These are phyloP conservation scores for Cardiospermum halicacabum DNA, from an alignment of 345 rosid genomes.

Conservation along the genomic window DNA sequence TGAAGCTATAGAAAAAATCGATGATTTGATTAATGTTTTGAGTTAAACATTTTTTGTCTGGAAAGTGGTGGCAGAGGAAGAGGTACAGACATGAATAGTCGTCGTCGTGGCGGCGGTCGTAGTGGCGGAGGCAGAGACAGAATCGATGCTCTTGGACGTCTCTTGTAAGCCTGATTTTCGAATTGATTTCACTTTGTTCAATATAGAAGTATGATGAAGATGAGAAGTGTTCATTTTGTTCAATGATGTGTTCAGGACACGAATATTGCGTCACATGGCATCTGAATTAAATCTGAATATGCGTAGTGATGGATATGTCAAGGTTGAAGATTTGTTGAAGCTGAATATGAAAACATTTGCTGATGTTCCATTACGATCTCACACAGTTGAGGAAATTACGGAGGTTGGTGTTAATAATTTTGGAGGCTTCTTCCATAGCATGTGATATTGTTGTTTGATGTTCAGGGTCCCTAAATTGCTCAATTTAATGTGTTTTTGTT, in stretches of 20 bases:
- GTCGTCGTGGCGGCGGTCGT: slow-evolving; percentile 41
- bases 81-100: slow-evolving; percentile 32
- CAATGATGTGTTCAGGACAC: slow-evolving; percentile 40
- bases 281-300: slow-evolving; percentile 64
- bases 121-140: slow-evolving; percentile 46
- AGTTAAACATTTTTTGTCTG: neutral
- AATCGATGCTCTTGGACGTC: slow-evolving; percentile 85
- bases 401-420: slow-evolving; percentile 45
- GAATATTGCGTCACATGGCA: slow-evolving; percentile 77
- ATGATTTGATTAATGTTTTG: neutral
- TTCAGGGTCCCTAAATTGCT: neutral
- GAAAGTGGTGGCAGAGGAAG: slow-evolving; percentile 48
- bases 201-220: no score
- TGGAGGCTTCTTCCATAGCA: neutral
- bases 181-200: neutral
- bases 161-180: slow-evolving; percentile 46
- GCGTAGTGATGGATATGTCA: slow-evolving; percentile 77
- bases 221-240: neutral
- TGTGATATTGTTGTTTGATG: neutral
- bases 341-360: slow-evolving; percentile 71
- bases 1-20: neutral
- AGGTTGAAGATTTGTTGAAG: slow-evolving; percentile 63
- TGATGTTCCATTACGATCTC: slow-evolving; percentile 56
- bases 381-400: slow-evolving; percentile 65
- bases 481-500: neutral